Evolutionary conservation across 768 basidiomycete genomes (phyloP).

Genomic region (Tricholoma sp.): DNA sequence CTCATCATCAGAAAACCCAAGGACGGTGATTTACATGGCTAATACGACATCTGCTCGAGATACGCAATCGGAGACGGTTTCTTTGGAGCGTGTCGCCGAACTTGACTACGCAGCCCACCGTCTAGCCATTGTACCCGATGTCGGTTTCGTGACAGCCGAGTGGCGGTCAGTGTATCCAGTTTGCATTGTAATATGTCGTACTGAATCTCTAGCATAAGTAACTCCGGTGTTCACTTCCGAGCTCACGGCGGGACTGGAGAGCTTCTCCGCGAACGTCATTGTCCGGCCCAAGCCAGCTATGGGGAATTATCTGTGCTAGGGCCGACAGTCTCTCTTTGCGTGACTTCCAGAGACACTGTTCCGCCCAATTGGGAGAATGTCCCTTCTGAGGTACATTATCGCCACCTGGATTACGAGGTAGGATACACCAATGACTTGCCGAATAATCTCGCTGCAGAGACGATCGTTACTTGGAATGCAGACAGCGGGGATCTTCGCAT

Average conservation of each 20-base stretch:
- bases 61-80: not conserved
- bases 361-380: not conserved
- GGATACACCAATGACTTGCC: not conserved
- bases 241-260: constrained; percentile 5
- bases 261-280: constrained; percentile 2
- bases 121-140: not conserved
- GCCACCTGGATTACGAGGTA: not conserved
- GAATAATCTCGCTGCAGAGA: not conserved
- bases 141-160: not conserved
- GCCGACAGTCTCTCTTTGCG: not conserved
- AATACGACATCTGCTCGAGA: not conserved
- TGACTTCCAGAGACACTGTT: not conserved
- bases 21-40: not conserved
- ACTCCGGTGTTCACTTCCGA: not conserved
- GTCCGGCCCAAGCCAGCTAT: constrained; percentile 5
- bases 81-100: constrained; percentile 3
- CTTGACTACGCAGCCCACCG: constrained; percentile 6
- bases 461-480: constrained; percentile 5
- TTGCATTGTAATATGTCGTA: no score
- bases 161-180: no score
- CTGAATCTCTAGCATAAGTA: no score
- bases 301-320: constrained; percentile 1
- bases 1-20: not conserved
- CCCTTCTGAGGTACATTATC: not conserved
- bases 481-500: constrained; percentile 3